Evolutionary conservation across 148 eudicot genomes (phyloP).

Genomic region (Silene uniflora): DNA sequence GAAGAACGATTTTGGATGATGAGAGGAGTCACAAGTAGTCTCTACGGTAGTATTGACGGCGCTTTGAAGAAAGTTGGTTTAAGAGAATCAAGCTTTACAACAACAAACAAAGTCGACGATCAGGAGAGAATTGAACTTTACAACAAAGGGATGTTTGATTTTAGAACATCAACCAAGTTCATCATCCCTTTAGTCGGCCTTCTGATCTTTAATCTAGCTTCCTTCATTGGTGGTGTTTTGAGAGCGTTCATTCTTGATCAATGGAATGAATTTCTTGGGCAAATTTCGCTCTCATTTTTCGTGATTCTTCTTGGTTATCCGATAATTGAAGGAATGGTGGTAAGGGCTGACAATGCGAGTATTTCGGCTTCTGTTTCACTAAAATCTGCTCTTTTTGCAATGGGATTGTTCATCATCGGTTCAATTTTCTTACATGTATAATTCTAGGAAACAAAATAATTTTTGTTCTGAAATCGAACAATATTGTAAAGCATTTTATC

Average conservation of each 20-base stretch:
- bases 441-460: not conserved
- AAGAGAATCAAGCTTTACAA: constrained; percentile 28
- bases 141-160: constrained; percentile 28
- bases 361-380: constrained; percentile 17
- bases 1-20: constrained; percentile 26
- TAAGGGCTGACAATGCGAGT: constrained; percentile 30
- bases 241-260: constrained; percentile 7
- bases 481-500: too few relatives aligned
- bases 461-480: too few relatives aligned
- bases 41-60: constrained; percentile 25
- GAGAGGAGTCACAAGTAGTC: constrained; percentile 19
- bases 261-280: constrained; percentile 26
- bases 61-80: constrained; percentile 24
- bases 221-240: constrained; percentile 25
- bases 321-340: constrained; percentile 25
- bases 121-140: constrained; percentile 20
- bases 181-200: constrained; percentile 21
- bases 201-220: constrained; percentile 17
- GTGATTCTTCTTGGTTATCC: constrained; percentile 24
- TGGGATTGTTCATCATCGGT: not conserved
- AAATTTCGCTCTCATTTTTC: constrained; percentile 19
- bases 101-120: constrained; percentile 32
- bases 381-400: constrained; percentile 8
- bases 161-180: constrained; percentile 32
- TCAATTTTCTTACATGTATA: not conserved